These are phyloP conservation scores for Trametes versicolor DNA, from an alignment of 1,284 basidiomycete genomes.

Conservation along the genomic window DNA sequence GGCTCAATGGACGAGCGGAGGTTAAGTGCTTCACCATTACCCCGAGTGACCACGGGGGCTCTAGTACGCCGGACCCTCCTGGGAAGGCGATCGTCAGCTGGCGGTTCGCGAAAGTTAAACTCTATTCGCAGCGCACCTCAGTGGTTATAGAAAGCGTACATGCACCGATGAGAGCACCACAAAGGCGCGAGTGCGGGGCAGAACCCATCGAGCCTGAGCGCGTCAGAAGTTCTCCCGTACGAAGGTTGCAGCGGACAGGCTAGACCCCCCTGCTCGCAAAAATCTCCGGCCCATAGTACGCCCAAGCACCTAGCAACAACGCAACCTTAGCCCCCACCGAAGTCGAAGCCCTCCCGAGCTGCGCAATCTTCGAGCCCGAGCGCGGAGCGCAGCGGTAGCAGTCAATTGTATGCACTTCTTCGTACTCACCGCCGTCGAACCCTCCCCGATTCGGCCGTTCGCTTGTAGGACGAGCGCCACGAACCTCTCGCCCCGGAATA, in stretches of 20 bases:
- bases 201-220: no score
- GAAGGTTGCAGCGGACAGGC: no score
- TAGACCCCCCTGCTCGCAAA: neutral
- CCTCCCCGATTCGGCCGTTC: slow-evolving; percentile 1
- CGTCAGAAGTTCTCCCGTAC: no score
- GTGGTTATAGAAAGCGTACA: neutral
- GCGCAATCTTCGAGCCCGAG: neutral
- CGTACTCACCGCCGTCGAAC: neutral
- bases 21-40: neutral
- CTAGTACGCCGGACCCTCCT: no score
- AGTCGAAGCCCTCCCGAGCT: neutral
- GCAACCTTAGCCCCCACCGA: neutral
- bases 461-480: neutral
- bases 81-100: neutral
- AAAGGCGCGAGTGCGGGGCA: no score
- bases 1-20: neutral
- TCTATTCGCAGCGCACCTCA: neutral
- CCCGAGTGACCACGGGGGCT: no score
- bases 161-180: neutral
- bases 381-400: neutral
- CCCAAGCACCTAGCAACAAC: neutral
- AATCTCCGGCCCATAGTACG: neutral
- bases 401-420: neutral
- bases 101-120: neutral
- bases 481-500: neutral